Conservation (phyloP, 139 green algal genomes). For the Diplosphaera chodatii region DNA sequence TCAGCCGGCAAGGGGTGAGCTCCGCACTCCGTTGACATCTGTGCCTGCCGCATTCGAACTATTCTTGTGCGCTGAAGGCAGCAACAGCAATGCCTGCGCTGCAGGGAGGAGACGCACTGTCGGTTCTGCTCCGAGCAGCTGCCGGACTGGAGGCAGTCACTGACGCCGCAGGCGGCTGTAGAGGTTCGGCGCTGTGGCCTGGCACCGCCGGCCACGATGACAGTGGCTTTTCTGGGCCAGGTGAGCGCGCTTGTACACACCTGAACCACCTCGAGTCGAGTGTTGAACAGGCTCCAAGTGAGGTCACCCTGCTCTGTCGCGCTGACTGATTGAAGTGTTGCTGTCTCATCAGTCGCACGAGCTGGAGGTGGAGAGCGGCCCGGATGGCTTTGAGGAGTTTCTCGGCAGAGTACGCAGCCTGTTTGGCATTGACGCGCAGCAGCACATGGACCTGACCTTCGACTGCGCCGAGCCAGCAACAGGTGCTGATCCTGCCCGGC, state of each 20-base stretch:
- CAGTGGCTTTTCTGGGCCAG: conserved; percentile 32
- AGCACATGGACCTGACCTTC: conserved; percentile 30
- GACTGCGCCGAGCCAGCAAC: conserved; percentile 22
- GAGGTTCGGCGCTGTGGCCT: neutral
- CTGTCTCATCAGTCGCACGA: conserved; percentile 22
- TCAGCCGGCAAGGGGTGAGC: conserved; percentile 65
- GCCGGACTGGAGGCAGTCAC: conserved; percentile 33
- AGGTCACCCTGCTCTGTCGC: too few species aligned
- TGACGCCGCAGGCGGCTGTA: conserved; percentile 18
- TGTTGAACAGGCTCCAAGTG: too few species aligned
- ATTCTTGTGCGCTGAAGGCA: too few species aligned
- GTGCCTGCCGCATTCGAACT: too few species aligned
- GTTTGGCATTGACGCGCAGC: conserved; percentile 33
- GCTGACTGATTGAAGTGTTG: neutral
- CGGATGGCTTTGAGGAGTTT: conserved; percentile 21
- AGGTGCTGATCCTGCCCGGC: neutral
- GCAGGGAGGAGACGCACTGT: conserved; percentile 32
- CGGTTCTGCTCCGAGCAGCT: conserved; percentile 34
- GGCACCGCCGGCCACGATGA: conserved; percentile 22
- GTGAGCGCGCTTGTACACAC: conserved; percentile 4
- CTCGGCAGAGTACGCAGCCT: conserved; percentile 18
- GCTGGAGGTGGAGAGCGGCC: conserved; percentile 28
- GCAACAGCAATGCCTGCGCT: neutral
- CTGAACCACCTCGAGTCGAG: too few species aligned
- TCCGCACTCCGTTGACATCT: neutral